Conservation (phyloP, 1,139 yeast species). For the Blastobotrys ciferrii region DNA sequence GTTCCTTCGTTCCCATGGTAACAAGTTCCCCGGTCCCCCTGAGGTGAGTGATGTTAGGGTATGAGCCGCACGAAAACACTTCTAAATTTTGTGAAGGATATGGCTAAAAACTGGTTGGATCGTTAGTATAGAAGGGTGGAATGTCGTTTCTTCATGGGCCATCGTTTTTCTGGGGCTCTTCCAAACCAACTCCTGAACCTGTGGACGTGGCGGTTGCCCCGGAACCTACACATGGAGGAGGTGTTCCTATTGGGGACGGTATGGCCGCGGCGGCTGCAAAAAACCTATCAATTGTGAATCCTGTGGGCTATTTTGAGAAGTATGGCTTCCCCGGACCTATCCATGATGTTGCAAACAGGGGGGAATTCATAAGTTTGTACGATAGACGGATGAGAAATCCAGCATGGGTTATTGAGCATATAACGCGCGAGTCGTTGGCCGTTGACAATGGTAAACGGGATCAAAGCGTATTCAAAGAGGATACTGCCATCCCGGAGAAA, state of each 20-base stretch:
- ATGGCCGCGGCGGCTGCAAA: conserved; percentile 14
- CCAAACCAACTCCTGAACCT: conserved; percentile 11
- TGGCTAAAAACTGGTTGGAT: too few species aligned
- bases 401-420: conserved; percentile 87
- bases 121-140: too few species aligned
- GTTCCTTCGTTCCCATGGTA: too few species aligned
- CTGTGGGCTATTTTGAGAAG: conserved; percentile 54
- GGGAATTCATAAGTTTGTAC: conserved; percentile 80
- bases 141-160: conserved; percentile 16
- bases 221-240: conserved; percentile 8
- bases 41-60: conserved; percentile 1
- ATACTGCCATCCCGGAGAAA: conserved; percentile 71
- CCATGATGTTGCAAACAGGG: conserved; percentile 71
- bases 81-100: conserved; percentile 1
- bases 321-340: conserved; percentile 96
- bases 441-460: conserved; percentile 61
- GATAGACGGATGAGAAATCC: conserved; percentile 87
- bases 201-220: not conserved
- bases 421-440: conserved; percentile 69
- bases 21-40: conserved; percentile 2
- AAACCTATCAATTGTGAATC: conserved; percentile 45
- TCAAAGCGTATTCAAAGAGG: conserved; percentile 81
- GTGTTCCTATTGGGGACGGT: conserved; percentile 11
- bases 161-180: conserved; percentile 17
- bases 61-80: not conserved